Base-by-base conservation (phyloP, 2,329 filamentous ascomycete genomes). In the Cryphonectria carpinicola region DNA sequence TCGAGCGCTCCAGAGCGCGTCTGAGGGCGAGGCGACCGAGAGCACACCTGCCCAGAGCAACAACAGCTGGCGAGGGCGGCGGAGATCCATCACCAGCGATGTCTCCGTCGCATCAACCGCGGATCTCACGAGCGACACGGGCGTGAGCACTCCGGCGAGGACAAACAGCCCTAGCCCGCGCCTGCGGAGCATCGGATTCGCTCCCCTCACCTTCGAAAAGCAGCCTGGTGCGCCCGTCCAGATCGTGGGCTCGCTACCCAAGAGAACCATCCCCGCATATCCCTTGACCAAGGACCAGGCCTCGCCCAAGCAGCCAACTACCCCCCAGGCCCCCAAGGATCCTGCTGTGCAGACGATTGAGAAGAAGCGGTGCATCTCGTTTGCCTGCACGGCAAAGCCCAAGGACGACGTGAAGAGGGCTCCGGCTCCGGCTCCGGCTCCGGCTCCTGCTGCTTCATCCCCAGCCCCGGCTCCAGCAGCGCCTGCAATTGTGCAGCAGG, bases 111-210 rank as follows among this genome's bases (percentile, higher is more conserved):
- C 93, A 62, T 97, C 95, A 1, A 97, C 94, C 3, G 93, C 93
- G 52, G 95, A 98, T 74, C 86, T 98, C 70, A 98, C 94, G n/a
- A 98, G 95, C 81, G 96, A 98, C 77, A 96, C 93, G 70, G 95
- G 93, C 71, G 83, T 97, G 71, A 97, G 95, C 25, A 98, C 94
- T 77, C 94, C 95, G 58, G 92, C 93, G n/a, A 87, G 94, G 69
- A 93, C 93, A 49, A 94, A 89, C 79, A 95, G 94, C 0, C 94
- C 95, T 0, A 98, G 95, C 78, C 95, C 96, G 25, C 94, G 94
- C n/a, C 85, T 91, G 3, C 89, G 90, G 5, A 86, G 90, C 25
- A 84, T 88, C 67, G 82, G 83, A 28, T 84, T 86, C 68, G 78
- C 82, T 10, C 82, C 80, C 37, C 74, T 86, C 6, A 10, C 64